A percentile compares a stretch with the other conserved stretches of the same genome.
These are phyloP conservation scores for Sphaerostilbella broomeana DNA, from an alignment of 2,329 filamentous ascomycete species.

Conservation along the genomic window DNA sequence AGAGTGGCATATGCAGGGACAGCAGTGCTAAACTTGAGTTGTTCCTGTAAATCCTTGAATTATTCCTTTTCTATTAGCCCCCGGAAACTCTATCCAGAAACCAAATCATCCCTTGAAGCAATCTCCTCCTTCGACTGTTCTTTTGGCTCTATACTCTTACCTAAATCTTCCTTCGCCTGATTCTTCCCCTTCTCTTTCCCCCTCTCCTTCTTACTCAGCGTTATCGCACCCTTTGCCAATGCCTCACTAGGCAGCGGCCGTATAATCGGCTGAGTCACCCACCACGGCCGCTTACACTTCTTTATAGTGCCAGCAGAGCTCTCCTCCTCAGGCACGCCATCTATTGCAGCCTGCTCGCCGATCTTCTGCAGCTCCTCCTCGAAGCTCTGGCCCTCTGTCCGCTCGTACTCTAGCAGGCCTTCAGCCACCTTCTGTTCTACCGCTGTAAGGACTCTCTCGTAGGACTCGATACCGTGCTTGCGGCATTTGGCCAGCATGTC, in stretches of 20 bases:
- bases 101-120: slow-evolving; percentile 14
- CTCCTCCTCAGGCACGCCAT: slow-evolving; percentile 39
- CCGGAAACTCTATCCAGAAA: slow-evolving; percentile 12
- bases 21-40: too few relatives aligned
- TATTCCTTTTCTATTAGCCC: neutral
- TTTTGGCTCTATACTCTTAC: neutral
- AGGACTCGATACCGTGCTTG: slow-evolving; percentile 65
- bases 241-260: slow-evolving; percentile 84
- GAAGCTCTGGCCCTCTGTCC: slow-evolving; percentile 43
- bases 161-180: slow-evolving; percentile 21
- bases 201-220: slow-evolving; percentile 61
- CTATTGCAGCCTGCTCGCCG: slow-evolving; percentile 23
- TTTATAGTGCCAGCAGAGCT: slow-evolving; percentile 62
- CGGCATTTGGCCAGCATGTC: slow-evolving; percentile 69
- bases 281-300: slow-evolving; percentile 75
- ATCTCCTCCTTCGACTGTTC: slow-evolving; percentile 13
- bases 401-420: slow-evolving; percentile 63
- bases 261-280: slow-evolving; percentile 83
- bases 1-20: too few relatives aligned
- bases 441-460: slow-evolving; percentile 67
- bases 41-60: too few relatives aligned
- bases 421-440: slow-evolving; percentile 69
- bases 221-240: slow-evolving; percentile 70
- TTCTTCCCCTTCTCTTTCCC: slow-evolving; percentile 40
- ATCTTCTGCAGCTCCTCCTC: slow-evolving; percentile 31